Base-by-base conservation (phyloP, 495 filamentous ascomycete species). In the Hypoxylon subgilvum region DNA sequence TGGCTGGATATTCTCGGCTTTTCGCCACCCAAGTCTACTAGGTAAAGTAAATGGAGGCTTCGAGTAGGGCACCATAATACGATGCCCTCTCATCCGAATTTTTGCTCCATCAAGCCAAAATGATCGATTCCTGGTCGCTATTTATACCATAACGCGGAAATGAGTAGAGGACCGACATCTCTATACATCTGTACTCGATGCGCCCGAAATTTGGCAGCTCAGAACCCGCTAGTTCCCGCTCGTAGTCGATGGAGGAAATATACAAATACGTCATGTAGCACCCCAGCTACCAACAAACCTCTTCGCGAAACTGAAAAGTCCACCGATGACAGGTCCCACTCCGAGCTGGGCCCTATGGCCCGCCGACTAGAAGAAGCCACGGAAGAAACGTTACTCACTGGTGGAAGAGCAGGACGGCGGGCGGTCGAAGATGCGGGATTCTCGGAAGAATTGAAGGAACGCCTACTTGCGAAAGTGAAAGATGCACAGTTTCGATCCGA, bases 351-450 rank as follows among this genome's bases (percentile, higher is more conserved):
- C 2, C 82, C 90, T 14, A 88, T 96, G 88, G 79, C 84, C 2
- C 78, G 87, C 27, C 84, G 90, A 18, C 78, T 96, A 21, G 76
- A 84, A 34, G 79, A 90, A 68, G 89, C 94, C 69, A 92, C 88
- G 22, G 91, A 96, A 69, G 87, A 94, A 44, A 82, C 80, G 4
- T 74, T 96, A 18, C 75, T 91, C 19, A 83, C 82, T 52, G 89
- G 87, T 13, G 87, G 89, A 17, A 81, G 82, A 54, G 83, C 86
- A 34, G 87, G 89, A 30, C 80, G 75, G 36, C 87, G 86, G 65
- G 89, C 88, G n/a, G 79, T 96, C 10, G 79, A 88, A 64, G 88
- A 95, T 49, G 90, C 89, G 39, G 90, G 89, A 22, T 96, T 98
- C 76, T 88, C 86, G 47, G 88, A 92, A 13, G 91, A 96, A 52